Base-by-base conservation (phyloP, 1,139 yeast genomes). In the Hyphopichia buzzinii region DNA sequence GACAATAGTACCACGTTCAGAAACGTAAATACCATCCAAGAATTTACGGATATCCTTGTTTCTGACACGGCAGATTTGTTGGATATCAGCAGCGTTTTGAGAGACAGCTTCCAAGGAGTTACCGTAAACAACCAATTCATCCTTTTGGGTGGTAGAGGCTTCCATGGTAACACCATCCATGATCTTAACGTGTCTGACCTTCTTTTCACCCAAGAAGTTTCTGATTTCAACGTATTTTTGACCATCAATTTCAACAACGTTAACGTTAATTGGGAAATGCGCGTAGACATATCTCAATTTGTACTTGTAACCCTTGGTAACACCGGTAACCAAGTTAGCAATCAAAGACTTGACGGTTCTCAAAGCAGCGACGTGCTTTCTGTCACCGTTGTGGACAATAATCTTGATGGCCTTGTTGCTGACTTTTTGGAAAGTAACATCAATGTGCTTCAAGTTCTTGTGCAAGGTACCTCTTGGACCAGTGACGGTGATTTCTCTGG, bases 41-140 rank as follows among this genome's bases (percentile, higher is more conserved):
- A 84, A 92, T 84, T 92, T 92, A 79, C 98, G 89, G 90, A 94
- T 92, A 92, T 94, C 99, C 90, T 94, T 94, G 95, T 92, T 92
- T 83, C 97, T 87, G 67, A 90, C 98, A 73, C 95, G 84, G 80
- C 97, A 90, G 74, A 81, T 81, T 79, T 94, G 98, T 78, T 92
- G 97, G 60, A 92, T 80, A 67, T 90, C 97, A 62, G 98, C 98
- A 74, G 96, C 95, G 64, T 90, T 84, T 78, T 92, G 98, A 53
- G 98, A 92, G 58, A 92, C 98, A 63, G 81, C 86, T 78, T 92
- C 98, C 61, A 92, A 81, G 47, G 97, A 92, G 95, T 89, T 92
- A 75, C 98, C 98, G 54, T 81, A 67, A 59, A 92, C 77, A 56
- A 85, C 72, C 62, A 92, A 80, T 80, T 92, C 98, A 70, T 92